Conservation (phyloP, 805 yeast species). For the Zygosaccharomyces bailii region DNA sequence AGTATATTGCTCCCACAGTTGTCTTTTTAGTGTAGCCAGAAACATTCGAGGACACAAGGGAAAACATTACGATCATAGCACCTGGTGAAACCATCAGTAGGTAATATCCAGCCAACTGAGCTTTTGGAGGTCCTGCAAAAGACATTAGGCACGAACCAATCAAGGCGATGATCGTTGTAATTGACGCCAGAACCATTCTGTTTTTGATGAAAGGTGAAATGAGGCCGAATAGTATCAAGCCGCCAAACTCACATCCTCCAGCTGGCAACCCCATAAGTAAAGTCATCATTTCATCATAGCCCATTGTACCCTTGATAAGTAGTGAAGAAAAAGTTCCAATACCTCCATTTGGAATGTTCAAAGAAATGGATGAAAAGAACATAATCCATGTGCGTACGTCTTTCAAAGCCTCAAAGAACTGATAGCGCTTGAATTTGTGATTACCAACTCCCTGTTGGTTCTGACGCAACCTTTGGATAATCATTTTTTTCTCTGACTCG, state of each 20-base stretch:
- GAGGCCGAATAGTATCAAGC: constrained; percentile 36
- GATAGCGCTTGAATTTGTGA: constrained; percentile 41
- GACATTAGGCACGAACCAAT: constrained; percentile 41
- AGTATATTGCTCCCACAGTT: constrained; percentile 48
- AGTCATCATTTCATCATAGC: constrained; percentile 42
- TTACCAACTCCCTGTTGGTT: constrained; percentile 53
- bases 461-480: constrained; percentile 43
- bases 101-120: constrained; percentile 45
- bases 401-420: constrained; percentile 42
- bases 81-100: constrained; percentile 51
- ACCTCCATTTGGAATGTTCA: constrained; percentile 47
- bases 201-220: constrained; percentile 37
- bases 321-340: constrained; percentile 49
- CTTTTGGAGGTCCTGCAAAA: constrained; percentile 41
- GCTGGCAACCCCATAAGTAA: constrained; percentile 55
- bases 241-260: constrained; percentile 43
- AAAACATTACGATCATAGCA: constrained; percentile 52
- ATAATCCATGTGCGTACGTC: constrained; percentile 52
- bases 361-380: constrained; percentile 43
- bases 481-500: constrained; percentile 41
- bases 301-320: constrained; percentile 47
- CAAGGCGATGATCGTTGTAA: constrained; percentile 49
- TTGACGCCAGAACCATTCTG: constrained; percentile 35
- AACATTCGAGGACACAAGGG: constrained; percentile 58
- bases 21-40: constrained; percentile 58